Evolutionary conservation across 2,329 filamentous ascomycete genomes (phyloP), one percentile per base, ranked within the genome.

Genomic region (Diaporthe sp.): DNA sequence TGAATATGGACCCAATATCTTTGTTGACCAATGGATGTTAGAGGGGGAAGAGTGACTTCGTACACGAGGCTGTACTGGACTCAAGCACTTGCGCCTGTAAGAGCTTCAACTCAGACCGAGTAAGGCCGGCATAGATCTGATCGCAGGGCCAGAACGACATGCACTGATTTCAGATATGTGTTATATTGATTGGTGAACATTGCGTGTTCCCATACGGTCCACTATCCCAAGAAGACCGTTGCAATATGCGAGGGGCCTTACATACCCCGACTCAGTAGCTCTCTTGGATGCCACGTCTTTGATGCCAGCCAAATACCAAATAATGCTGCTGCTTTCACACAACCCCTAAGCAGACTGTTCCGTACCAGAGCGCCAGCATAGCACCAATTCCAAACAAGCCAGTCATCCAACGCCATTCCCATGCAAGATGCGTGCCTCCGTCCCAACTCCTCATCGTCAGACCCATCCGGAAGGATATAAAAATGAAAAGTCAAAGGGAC

Each of bases 341-440:
- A 42, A 65, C 17, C 15, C 34, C 13, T 13, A 4, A 17, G 17
- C n/a, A 55, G 19, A 28, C 0, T 25, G 9, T 15, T 42, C 46
- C 61, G 2, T 46, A 28, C 2, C 3, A 25, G 3, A 12, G 6
- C n/a, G 15, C 46, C n/a, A 7, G 15, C 3, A 6, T 25, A 3
- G 4, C 22, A 42, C 22, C 49, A 39, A 42, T 13, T 13, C 0
- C 17, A 34, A 34, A 13, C n/a, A 5, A 42, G 9, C 13, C 22
- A 17, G 22, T 22, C 4, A 70, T 12, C 19, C 25, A 67, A 76
- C 72, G 49, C 75, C 75, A 42, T 31, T 39, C 22, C 44, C 25
- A 76, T 76, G 75, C 73, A 68, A 72, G 19, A 39, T 51, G n/a
- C 25, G 39, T n/a, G 37, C 17, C 13, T 19, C 49, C n/a, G 10